Evolutionary conservation across 371 early-diverging fungal genomes (phyloP).

Genomic region (Amoeboaphelidium protococcarum): DNA sequence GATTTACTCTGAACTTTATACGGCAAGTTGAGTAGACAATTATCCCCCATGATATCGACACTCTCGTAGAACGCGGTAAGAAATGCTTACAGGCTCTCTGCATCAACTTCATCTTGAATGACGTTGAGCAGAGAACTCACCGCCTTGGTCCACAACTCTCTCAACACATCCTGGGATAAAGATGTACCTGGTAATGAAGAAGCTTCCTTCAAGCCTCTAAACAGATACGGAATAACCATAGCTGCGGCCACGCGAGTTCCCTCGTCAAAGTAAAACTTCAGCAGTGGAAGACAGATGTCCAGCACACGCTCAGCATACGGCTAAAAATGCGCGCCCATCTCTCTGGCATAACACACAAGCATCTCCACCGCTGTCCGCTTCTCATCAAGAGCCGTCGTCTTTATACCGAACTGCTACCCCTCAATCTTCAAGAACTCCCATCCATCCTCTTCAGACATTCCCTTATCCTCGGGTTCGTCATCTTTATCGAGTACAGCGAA

Average conservation of each 20-base stretch:
- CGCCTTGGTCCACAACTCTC: not conserved
- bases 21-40: too few relatives aligned
- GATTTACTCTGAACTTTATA: too few relatives aligned
- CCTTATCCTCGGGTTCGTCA: conserved; percentile 45
- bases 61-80: not conserved
- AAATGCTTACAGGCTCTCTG: not conserved
- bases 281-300: conserved; percentile 52
- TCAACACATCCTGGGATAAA: conserved; percentile 3
- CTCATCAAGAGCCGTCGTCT: conserved; percentile 77
- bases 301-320: conserved; percentile 52
- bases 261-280: conserved; percentile 88
- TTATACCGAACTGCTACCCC: conserved; percentile 73
- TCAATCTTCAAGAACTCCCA: conserved; percentile 77
- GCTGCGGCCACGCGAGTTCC: conserved; percentile 77
- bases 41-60: not conserved
- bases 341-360: conserved; percentile 74
- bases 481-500: conserved; percentile 61
- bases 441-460: conserved; percentile 69
- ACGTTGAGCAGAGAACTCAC: conserved; percentile 1
- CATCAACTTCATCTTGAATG: conserved; percentile 5
- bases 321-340: conserved; percentile 62
- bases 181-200: too few relatives aligned
- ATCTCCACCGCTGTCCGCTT: conserved; percentile 91
- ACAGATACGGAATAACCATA: conserved; percentile 43
- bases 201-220: conserved; percentile 18